A percentile compares a stretch with the other conserved stretches of the same genome.
Evolutionary conservation across 2,329 filamentous ascomycete species (phyloP).

Genomic region (Blastomyces gilchristii): DNA sequence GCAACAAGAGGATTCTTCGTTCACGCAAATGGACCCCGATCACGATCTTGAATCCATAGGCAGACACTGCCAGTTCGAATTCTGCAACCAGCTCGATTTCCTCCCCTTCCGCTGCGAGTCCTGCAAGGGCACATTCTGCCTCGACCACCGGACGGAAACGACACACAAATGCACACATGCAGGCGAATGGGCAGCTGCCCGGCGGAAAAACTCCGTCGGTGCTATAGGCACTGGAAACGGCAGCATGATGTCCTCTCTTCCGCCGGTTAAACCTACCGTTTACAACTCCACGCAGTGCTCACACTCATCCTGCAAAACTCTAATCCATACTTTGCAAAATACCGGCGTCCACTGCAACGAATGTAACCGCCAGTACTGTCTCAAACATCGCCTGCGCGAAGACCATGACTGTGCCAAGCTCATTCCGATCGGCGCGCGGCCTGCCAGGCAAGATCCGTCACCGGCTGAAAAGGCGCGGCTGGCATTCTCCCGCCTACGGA

Average conservation of each 20-base stretch:
- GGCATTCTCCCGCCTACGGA: constrained; percentile 65
- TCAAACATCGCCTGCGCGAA: constrained; percentile 43
- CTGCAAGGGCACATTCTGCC: constrained; percentile 74
- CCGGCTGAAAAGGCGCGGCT: constrained; percentile 56
- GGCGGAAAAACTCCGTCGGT: constrained; percentile 30
- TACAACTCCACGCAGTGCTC: constrained; percentile 45
- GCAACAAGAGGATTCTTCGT: constrained; percentile 17
- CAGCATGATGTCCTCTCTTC: constrained; percentile 20
- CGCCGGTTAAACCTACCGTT: constrained; percentile 43
- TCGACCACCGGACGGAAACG: constrained; percentile 82
- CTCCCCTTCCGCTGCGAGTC: constrained; percentile 90
- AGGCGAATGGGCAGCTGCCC: constrained; percentile 49
- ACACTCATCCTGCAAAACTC: constrained; percentile 41
- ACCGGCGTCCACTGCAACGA: constrained; percentile 42
- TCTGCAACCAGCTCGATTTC: constrained; percentile 92
- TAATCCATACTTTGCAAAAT: constrained; percentile 42
- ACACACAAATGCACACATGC: constrained; percentile 58
- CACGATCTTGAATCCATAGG: constrained; percentile 78
- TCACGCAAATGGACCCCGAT: constrained; percentile 39
- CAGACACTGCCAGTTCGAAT: constrained; percentile 79
- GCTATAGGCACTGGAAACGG: constrained; percentile 17
- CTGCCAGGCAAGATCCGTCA: constrained; percentile 32
- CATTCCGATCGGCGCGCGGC: constrained; percentile 46
- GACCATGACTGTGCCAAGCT: constrained; percentile 79
- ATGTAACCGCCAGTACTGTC: constrained; percentile 42